These are phyloP conservation scores for Debaryomyces castellii DNA, from an alignment of 805 yeast genomes.

Conservation along the genomic window DNA sequence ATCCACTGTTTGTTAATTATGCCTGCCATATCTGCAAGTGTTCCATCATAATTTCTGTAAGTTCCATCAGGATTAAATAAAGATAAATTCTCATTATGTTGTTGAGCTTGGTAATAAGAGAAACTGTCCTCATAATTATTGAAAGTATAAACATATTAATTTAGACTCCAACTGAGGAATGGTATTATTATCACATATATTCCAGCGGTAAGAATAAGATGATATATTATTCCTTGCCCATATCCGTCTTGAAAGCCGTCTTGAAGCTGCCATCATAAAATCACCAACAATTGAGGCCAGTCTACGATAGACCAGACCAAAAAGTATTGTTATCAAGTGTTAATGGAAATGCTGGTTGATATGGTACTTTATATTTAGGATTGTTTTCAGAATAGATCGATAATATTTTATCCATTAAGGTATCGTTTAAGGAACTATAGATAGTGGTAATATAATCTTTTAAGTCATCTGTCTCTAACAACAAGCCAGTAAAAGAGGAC, in stretches of 20 bases:
- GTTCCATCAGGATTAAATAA: not conserved
- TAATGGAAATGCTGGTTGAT: not conserved
- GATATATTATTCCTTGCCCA: not conserved
- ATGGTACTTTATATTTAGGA: not conserved
- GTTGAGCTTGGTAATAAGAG: not conserved
- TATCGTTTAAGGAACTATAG: not conserved
- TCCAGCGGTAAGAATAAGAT: slow-evolving; percentile 1
- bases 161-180: not conserved
- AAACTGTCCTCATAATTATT: not conserved
- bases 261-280: not conserved
- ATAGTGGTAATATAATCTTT: not conserved
- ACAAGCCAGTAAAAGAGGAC: not conserved
- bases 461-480: not conserved
- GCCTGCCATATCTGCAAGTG: not conserved
- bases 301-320: not conserved
- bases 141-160: not conserved
- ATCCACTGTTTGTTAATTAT: slow-evolving; percentile 1
- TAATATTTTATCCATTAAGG: not conserved
- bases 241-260: not conserved
- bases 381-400: not conserved
- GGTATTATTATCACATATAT: not conserved
- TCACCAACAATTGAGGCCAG: not conserved
- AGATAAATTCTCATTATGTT: not conserved
- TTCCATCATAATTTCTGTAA: not conserved
- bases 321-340: not conserved